These are phyloP conservation scores for Populus tremula DNA, from an alignment of 345 rosid species.

Conservation along the genomic window DNA sequence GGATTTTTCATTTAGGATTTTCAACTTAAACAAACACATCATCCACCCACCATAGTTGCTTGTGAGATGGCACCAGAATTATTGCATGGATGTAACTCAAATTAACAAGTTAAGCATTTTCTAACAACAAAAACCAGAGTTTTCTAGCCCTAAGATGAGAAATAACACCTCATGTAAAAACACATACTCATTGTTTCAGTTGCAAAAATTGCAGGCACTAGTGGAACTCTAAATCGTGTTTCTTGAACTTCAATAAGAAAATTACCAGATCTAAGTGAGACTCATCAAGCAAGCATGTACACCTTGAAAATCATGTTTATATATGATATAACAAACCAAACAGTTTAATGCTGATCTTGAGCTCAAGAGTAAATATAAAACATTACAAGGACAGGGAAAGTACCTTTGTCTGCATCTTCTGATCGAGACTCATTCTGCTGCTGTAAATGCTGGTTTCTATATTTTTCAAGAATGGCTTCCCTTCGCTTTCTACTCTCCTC, in stretches of 20 bases:
- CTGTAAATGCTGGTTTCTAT: slow-evolving; percentile 52
- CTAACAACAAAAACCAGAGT: neutral
- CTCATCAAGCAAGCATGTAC: neutral
- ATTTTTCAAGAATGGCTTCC: slow-evolving; percentile 76
- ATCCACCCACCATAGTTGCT: neutral
- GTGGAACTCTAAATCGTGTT: neutral
- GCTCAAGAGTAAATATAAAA: neutral
- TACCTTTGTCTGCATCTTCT: slow-evolving; percentile 46
- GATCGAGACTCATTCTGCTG: slow-evolving; percentile 37
- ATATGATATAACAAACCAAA: neutral
- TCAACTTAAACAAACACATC: neutral
- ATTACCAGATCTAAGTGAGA: neutral
- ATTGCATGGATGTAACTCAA: neutral
- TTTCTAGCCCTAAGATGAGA: neutral
- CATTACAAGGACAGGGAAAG: neutral
- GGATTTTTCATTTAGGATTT: neutral
- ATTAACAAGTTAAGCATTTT: neutral
- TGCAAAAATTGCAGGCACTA: neutral
- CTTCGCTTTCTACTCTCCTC: slow-evolving; percentile 87
- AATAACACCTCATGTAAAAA: neutral
- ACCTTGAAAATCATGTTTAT: neutral
- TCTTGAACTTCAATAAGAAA: neutral
- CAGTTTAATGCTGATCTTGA: neutral
- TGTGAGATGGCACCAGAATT: neutral
- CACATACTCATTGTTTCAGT: neutral